Base-by-base conservation (phyloP, 345 rosid species). In the Pugionium dolabratum region DNA sequence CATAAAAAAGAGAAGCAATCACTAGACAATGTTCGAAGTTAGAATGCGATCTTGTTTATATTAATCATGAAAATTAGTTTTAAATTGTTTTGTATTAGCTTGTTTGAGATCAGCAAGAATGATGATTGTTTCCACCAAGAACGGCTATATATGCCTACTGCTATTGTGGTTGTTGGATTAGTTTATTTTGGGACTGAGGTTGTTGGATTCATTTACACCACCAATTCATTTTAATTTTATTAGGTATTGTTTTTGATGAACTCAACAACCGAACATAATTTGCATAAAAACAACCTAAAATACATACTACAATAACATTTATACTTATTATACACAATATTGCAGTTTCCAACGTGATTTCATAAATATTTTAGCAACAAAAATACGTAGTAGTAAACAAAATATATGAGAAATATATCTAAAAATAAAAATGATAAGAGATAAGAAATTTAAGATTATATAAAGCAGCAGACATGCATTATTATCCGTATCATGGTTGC, bases 101-200 rank as follows among this genome's bases (percentile, higher is more conserved):
- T 66, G n/a, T 6, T 7, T 45, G 11, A 34, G 29, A 67, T 46
- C 4, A 37, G 45, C 47, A 67, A 57, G 26, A 47, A 44, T 36
- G 46, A 57, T 29, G 62, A 44, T 54, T 66, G 43, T 54, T 33
- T 67, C 37, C 41, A 57, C 72, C 72, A 67, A 40, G 55, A 67
- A 47, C 56, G 72, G 56, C 37, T 55, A 37, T 37, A 3, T 5
- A 3, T 5, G 36, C 36, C 5, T 34, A 54, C 36, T 10, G 63
- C 25, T 67, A 45, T 11, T 46, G 64, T 56, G 64, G 47, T 67
- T 56, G 56, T 67, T 67, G 34, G 66, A 61, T 32, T 59, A 30
- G 52, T 43, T 27, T 1, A 4, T 18, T 42, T 2, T 44, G 4
- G 43, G n/a, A 40, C 9, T 11, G 43, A 9, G 37, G 9, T 59